phyloP scores from a whole-genome alignment of 495 filamentous ascomycete genomes.

The Podospora appendiculata region DNA sequence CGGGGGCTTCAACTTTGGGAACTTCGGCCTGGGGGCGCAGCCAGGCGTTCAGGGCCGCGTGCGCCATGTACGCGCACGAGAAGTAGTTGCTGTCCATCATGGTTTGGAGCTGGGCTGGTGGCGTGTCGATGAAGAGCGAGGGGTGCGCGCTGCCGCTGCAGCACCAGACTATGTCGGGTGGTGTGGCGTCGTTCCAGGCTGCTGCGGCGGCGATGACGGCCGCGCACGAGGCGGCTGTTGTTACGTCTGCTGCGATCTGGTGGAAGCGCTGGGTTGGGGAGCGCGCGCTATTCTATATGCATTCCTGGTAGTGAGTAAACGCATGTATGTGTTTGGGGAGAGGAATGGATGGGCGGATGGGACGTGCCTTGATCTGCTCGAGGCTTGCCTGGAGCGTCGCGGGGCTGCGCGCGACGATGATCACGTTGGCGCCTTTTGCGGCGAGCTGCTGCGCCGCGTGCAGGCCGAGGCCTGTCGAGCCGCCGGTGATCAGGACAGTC shows the following conservation, averaged over 20 bases:
- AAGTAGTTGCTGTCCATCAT: conserved; percentile 86
- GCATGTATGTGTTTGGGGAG: no score
- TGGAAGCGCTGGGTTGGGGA: conserved; percentile 59
- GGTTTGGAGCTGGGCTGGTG: conserved; percentile 47
- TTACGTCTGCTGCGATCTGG: conserved; percentile 69
- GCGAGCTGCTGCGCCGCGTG: conserved; percentile 60
- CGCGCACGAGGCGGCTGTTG: conserved; percentile 48
- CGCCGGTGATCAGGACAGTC: conserved; percentile 78
- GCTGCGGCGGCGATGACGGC: conserved; percentile 58
- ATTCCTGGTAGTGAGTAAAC: neutral
- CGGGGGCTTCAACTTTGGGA: no score
- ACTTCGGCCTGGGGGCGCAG: no score
- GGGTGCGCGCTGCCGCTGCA: conserved; percentile 65
- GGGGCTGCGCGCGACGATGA: conserved; percentile 64
- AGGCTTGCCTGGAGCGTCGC: conserved; percentile 58
- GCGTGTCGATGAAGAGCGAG: conserved; percentile 63
- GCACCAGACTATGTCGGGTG: conserved; percentile 80
- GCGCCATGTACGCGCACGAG: conserved; percentile 69
- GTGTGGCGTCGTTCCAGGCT: conserved; percentile 59
- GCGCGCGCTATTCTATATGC: conserved; percentile 30
- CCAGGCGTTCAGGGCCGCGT: conserved; percentile 48
- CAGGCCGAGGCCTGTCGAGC: conserved; percentile 74
- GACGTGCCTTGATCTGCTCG: conserved; percentile 47
- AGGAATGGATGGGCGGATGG: neutral
- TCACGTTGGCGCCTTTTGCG: conserved; percentile 67